Percentiles rank a stretch among this genome's conserved stretches.
phyloP scores from a whole-genome alignment of 2,329 filamentous ascomycete species.

The Penicillium nordicum region DNA sequence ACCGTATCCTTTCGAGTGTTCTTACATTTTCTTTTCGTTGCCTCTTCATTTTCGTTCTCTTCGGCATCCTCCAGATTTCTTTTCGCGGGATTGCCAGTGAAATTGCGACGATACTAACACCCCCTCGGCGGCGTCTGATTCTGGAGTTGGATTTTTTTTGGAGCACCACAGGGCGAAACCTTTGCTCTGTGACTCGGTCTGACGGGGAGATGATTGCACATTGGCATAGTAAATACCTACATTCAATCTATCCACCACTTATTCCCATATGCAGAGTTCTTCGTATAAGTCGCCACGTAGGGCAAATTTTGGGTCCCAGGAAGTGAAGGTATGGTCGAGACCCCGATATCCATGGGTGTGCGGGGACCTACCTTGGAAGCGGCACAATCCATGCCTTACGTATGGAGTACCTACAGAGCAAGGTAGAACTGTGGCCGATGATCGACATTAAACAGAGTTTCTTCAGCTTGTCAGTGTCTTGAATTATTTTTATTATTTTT shows the following conservation, averaged over 20 bases:
- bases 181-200: background rate
- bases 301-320: background rate
- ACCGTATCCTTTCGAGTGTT: background rate
- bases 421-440: background rate
- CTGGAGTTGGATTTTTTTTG: slow-evolving; percentile 2
- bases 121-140: slow-evolving; percentile 6
- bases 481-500: background rate
- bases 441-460: background rate
- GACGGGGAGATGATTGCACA: background rate
- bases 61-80: background rate
- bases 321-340: background rate
- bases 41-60: background rate
- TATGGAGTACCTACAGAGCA: background rate
- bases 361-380: background rate
- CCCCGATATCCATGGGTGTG: background rate
- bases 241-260: background rate
- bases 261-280: background rate
- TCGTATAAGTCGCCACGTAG: slow-evolving; percentile 5
- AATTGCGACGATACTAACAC: slow-evolving; percentile 18
- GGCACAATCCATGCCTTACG: background rate
- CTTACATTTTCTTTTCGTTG: background rate
- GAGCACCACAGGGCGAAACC: background rate
- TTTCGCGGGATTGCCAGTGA: background rate
- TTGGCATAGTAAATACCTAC: slow-evolving; percentile 1
- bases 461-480: background rate